Conservation (phyloP, 805 yeast genomes). For the Ogataea thermomethanolica region DNA sequence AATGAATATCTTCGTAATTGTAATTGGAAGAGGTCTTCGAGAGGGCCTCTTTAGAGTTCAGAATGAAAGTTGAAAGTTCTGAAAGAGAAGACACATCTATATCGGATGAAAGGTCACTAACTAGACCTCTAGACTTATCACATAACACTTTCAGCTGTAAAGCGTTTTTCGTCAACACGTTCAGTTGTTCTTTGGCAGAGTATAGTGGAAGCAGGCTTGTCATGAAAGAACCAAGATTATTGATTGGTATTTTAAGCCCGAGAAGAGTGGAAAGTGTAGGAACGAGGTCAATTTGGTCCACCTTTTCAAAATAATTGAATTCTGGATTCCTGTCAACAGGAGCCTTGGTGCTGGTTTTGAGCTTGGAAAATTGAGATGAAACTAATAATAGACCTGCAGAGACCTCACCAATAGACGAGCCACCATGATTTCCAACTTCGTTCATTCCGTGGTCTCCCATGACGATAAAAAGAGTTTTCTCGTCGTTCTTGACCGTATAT, state of each 20-base stretch:
- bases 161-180: slow-evolving; percentile 51
- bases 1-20: slow-evolving; percentile 46
- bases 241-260: slow-evolving; percentile 65
- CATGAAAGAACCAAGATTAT: slow-evolving; percentile 71
- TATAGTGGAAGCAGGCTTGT: slow-evolving; percentile 54
- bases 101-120: slow-evolving; percentile 12
- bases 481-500: slow-evolving; percentile 25
- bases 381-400: slow-evolving; percentile 75
- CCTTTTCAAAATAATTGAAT: slow-evolving; percentile 48
- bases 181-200: slow-evolving; percentile 34
- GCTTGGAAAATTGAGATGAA: slow-evolving; percentile 52
- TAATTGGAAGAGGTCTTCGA: slow-evolving; percentile 72
- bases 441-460: slow-evolving; percentile 98
- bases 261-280: slow-evolving; percentile 63
- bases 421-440: slow-evolving; percentile 95
- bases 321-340: slow-evolving; percentile 40
- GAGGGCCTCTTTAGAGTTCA: slow-evolving; percentile 45
- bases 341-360: slow-evolving; percentile 25
- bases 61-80: slow-evolving; percentile 35
- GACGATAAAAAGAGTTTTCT: slow-evolving; percentile 62
- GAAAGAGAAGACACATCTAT: slow-evolving; percentile 13
- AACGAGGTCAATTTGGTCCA: slow-evolving; percentile 71
- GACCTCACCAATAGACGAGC: slow-evolving; percentile 89
- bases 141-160: slow-evolving; percentile 49
- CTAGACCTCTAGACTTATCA: slow-evolving; percentile 36